Evolutionary conservation across 1,284 basidiomycete species (phyloP).

Genomic region (Sporisorium graminicola): DNA sequence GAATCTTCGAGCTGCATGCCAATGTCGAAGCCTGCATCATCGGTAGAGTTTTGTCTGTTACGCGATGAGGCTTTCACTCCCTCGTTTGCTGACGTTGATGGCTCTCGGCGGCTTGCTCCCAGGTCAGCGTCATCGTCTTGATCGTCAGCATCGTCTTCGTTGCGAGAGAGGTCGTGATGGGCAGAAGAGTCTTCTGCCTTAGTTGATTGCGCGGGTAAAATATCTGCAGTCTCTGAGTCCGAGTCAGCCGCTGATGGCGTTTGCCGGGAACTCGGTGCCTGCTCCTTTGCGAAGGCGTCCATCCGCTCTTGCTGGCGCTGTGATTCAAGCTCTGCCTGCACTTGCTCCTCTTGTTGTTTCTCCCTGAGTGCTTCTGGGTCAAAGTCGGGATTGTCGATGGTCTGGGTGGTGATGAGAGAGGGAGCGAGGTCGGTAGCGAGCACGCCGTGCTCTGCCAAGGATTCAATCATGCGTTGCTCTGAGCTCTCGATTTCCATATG

Average conservation of each 20-base stretch:
- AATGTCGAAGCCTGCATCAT: conserved; percentile 32
- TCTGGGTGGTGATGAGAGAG: conserved; percentile 65
- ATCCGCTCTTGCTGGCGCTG: conserved; percentile 17
- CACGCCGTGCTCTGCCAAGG: conserved; percentile 65
- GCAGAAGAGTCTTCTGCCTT: background rate
- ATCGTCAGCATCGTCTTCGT: conserved; percentile 8
- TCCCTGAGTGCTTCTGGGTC: conserved; percentile 57
- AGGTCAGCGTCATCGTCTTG: conserved; percentile 42
- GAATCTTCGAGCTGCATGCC: conserved; percentile 33
- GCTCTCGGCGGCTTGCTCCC: conserved; percentile 9
- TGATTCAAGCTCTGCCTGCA: conserved; percentile 16
- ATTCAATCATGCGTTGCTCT: conserved; percentile 69
- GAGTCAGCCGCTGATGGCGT: background rate
- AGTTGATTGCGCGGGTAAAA: background rate
- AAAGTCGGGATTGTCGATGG: conserved; percentile 67
- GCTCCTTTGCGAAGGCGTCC: background rate
- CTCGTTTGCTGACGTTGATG: background rate
- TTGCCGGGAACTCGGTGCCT: background rate
- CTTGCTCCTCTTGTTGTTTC: conserved; percentile 29
- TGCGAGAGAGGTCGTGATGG: background rate
- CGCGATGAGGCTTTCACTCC: background rate
- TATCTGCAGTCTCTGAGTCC: background rate
- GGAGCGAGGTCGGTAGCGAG: conserved; percentile 65
- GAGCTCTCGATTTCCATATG: conserved; percentile 67
- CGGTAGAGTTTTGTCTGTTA: background rate